A percentile compares a stretch with the other conserved stretches of the same genome.
Conservation (phyloP, 1,139 yeast genomes). For the Magnusiomyces paraingens region DNA sequence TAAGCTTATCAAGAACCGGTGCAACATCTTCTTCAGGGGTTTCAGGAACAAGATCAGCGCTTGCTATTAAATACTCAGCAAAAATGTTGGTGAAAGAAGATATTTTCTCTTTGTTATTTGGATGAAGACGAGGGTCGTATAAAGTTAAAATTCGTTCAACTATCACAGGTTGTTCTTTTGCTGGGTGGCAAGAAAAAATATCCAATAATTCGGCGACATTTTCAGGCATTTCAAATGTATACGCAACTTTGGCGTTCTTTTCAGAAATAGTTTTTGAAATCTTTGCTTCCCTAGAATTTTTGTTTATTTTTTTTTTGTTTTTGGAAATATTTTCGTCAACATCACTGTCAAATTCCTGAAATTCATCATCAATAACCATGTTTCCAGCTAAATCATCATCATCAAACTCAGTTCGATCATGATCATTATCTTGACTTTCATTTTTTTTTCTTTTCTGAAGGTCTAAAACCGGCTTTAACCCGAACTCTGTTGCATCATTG, state of each 20-base stretch:
- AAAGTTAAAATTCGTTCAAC: conserved; percentile 51
- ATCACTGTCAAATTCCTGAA: conserved; percentile 35
- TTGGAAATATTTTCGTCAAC: conserved; percentile 19
- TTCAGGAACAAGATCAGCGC: conserved; percentile 36
- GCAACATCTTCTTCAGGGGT: conserved; percentile 26
- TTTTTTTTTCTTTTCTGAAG: conserved; percentile 7
- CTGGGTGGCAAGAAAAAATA: conserved; percentile 36
- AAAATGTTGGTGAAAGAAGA: conserved; percentile 59
- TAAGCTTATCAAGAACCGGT: conserved; percentile 41
- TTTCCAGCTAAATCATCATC: conserved; percentile 24
- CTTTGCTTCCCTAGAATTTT: conserved; percentile 5
- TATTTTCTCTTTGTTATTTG: conserved; percentile 74
- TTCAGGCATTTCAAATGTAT: conserved; percentile 30
- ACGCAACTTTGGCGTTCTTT: conserved; percentile 43
- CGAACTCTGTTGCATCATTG: conserved; percentile 21
- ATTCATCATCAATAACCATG: conserved; percentile 20
- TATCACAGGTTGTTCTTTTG: conserved; percentile 42
- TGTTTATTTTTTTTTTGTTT: conserved; percentile 21
- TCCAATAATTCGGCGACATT: conserved; percentile 42
- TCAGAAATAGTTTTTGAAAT: conserved; percentile 17
- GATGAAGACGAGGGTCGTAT: conserved; percentile 71
- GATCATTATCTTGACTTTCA: conserved; percentile 14
- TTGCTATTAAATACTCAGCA: conserved; percentile 53
- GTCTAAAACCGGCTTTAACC: conserved; percentile 19
- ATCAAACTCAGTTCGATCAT: conserved; percentile 21